phyloP scores from a whole-genome alignment of 352 stramenopile species.

The Pythium phragmitis region DNA sequence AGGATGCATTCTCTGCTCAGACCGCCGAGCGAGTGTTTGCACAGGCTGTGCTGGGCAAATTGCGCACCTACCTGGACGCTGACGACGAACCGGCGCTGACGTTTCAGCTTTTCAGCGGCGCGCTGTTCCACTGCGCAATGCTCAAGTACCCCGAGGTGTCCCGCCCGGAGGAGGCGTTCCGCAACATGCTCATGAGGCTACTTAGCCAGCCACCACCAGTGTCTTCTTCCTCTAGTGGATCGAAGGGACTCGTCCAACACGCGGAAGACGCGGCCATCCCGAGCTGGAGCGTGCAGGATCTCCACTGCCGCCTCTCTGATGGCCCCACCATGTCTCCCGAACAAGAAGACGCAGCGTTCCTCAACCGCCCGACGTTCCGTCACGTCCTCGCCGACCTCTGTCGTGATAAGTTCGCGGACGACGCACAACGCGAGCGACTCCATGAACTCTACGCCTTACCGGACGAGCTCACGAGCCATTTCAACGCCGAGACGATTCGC shows the following conservation, averaged over 20 bases:
- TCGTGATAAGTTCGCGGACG: conserved; percentile 29
- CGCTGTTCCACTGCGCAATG: conserved; percentile 51
- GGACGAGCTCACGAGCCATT: conserved; percentile 28
- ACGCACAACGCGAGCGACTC: conserved; percentile 25
- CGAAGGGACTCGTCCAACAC: conserved; percentile 13
- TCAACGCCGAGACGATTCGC: conserved; percentile 31
- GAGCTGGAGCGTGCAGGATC: conserved; percentile 16
- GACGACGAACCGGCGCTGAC: conserved; percentile 48
- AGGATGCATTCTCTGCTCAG: conserved; percentile 4
- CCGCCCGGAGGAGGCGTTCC: conserved; percentile 9
- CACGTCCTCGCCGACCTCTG: conserved; percentile 38
- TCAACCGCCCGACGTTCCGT: conserved; percentile 30
- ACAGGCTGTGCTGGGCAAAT: conserved; percentile 52
- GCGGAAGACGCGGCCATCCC: conserved; percentile 15
- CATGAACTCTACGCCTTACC: conserved; percentile 32
- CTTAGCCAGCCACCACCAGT: not conserved
- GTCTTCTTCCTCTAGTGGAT: not conserved
- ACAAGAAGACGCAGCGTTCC: conserved; percentile 24
- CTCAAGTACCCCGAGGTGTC: conserved; percentile 26
- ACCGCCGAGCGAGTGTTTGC: conserved; percentile 52
- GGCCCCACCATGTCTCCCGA: not conserved
- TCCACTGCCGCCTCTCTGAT: not conserved
- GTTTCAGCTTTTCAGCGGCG: conserved; percentile 55
- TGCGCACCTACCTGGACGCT: conserved; percentile 54
- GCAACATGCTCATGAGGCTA: conserved; percentile 2